phyloP scores from a whole-genome alignment of 306 rosid species.

The Begonia masoniana region DNA sequence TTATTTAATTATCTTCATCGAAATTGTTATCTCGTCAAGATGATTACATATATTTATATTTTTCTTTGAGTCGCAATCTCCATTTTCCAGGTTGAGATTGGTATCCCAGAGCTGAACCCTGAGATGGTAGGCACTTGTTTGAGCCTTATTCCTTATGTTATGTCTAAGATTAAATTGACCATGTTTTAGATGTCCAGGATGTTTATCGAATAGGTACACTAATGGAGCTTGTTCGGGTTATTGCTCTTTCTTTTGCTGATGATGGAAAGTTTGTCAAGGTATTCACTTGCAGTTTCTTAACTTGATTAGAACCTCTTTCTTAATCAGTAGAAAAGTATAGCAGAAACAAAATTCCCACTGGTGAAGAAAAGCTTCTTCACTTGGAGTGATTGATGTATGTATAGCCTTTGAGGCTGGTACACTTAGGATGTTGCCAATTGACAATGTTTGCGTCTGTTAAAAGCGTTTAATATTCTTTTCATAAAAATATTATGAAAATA shows the following conservation, averaged over 20 bases:
- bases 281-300: conserved; percentile 13
- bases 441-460: too few species aligned
- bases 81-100: conserved; percentile 61
- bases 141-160: too few species aligned
- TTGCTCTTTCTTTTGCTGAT: conserved; percentile 92
- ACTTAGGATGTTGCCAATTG: too few species aligned
- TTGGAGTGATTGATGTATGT: too few species aligned
- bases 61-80: conserved; percentile 16
- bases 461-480: too few species aligned
- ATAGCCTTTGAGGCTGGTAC: too few species aligned
- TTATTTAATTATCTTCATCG: neutral
- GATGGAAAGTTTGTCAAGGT: conserved; percentile 95
- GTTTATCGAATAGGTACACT: conserved; percentile 96
- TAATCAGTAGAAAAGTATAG: too few species aligned
- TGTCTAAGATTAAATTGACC: conserved; percentile 19
- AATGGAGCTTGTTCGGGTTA: conserved; percentile 69
- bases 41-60: conserved; percentile 9
- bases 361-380: too few species aligned
- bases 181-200: conserved; percentile 45
- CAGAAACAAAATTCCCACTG: too few species aligned
- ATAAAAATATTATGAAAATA: too few species aligned
- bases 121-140: conserved; percentile 47
- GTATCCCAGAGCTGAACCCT: conserved; percentile 92
- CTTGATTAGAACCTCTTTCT: neutral
- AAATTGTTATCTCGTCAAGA: conserved; percentile 1